Evolutionary conservation across 164 flowering plant genomes (phyloP), one percentile per base, ranked within the genome.

Genomic region (Nymphaea colorata): DNA sequence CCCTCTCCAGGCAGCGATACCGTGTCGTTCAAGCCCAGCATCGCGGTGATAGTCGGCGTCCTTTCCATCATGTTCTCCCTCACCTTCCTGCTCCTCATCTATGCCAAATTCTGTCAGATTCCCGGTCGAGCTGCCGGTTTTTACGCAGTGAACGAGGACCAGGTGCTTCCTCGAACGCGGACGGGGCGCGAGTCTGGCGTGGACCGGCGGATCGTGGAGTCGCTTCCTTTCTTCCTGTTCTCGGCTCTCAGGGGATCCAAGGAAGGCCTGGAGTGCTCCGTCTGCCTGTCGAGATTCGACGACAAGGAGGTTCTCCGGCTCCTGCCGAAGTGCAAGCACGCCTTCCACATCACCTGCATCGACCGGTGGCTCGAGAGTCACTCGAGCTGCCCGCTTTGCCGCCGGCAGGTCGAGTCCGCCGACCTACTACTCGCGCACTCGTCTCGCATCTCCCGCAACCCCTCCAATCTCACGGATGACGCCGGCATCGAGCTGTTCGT

Each of bases 341-440:
- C 96, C 14, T 93, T 93, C 67, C 98, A 93, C 68, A 79, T 88
- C 42, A 74, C 61, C 25, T 93, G 98, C 69, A 79, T 93, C 17
- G 98, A 91, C 69, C 79, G 75, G 62, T 93, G 98, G 98, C 93
- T 93, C 7, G 96, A 89, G 68, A 84, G 76, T 43, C 98, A 93
- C 74, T 85, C 97, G 0, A 91, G 82, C 67, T 93, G 98, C 62
- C 98, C 98, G 44, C 79, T 93, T 41, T 93, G 98, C 70, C 73
- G 98, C 59, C 73, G 72, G 44, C 82, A 74, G 65, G 75, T 93
- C 47, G 77, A 75, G 36, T 61, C 75, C 4, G 85, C 76, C 0
- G 97, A 93, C 59, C 70, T 81, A 2, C 25, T 77, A 0, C 55
- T 75, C 43, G 85, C 94, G 0, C 75, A 72, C 51, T 86, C 94